Percentiles rank a stretch among this genome's conserved stretches.
Evolutionary conservation across 495 filamentous ascomycete genomes (phyloP).

Genomic region (Penicillium soppii): DNA sequence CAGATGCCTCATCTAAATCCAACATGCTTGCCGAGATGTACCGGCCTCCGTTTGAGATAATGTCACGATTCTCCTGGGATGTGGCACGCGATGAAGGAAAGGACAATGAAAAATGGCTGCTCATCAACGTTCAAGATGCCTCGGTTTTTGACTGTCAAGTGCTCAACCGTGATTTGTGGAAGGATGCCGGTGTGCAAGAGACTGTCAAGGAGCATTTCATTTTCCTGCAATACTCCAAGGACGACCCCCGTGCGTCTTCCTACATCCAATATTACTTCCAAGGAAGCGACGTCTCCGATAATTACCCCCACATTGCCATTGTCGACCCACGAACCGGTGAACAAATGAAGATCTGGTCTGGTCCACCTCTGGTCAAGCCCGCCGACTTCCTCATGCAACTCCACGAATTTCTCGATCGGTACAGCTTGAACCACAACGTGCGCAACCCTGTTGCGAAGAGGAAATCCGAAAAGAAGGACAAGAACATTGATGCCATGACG

Average conservation of each 20-base stretch:
- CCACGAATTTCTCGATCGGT: conserved; percentile 93
- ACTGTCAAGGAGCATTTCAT: conserved; percentile 90
- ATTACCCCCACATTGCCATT: conserved; percentile 93
- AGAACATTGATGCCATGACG: conserved; percentile 83
- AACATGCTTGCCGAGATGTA: conserved; percentile 84
- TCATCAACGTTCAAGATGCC: conserved; percentile 92
- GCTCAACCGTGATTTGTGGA: conserved; percentile 95
- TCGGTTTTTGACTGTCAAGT: conserved; percentile 90
- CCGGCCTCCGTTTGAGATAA: conserved; percentile 85
- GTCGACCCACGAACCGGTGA: conserved; percentile 95
- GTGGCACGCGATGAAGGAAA: conserved; percentile 79
- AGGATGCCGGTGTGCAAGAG: conserved; percentile 70
- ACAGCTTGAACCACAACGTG: conserved; percentile 80
- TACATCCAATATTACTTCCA: conserved; percentile 92
- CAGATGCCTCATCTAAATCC: conserved; percentile 66
- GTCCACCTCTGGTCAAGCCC: conserved; percentile 70
- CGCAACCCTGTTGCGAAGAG: conserved; percentile 88
- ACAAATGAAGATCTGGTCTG: conserved; percentile 95
- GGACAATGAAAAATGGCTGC: conserved; percentile 84
- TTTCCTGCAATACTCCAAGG: conserved; percentile 88
- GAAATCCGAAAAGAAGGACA: conserved; percentile 68
- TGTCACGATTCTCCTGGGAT: conserved; percentile 72
- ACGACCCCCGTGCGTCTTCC: conserved; percentile 68
- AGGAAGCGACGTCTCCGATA: conserved; percentile 65
- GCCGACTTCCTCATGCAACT: conserved; percentile 86